phyloP scores from a whole-genome alignment of 768 basidiomycete genomes.

The Lactarius akahatsu region DNA sequence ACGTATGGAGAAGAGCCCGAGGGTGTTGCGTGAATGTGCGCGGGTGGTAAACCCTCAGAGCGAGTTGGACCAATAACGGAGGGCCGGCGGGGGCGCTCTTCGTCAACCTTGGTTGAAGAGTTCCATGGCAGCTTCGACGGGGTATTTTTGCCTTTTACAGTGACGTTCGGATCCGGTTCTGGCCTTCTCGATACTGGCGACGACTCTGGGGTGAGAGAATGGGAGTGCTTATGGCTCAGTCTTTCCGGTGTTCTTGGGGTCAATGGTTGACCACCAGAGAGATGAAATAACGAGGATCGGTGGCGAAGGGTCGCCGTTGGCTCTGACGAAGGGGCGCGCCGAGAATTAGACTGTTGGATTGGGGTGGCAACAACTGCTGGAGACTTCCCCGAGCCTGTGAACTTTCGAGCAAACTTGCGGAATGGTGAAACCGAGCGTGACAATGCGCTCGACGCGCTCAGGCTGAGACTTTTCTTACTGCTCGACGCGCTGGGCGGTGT shows the following conservation, averaged over 20 bases:
- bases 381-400: slow-evolving; percentile 49
- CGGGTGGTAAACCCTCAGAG: slow-evolving; percentile 14
- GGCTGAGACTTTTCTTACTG: slow-evolving; percentile 39
- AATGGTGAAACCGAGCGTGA: slow-evolving; percentile 81
- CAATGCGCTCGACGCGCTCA: slow-evolving; percentile 51
- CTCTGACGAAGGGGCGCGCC: slow-evolving; percentile 55
- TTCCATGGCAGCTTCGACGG: slow-evolving; percentile 58
- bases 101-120: slow-evolving; percentile 74
- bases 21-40: slow-evolving; percentile 7
- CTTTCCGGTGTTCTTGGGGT: slow-evolving; percentile 57
- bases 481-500: slow-evolving; percentile 54
- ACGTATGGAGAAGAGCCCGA: slow-evolving; percentile 20
- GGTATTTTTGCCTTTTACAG: slow-evolving; percentile 39
- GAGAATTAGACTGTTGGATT: slow-evolving; percentile 45
- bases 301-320: slow-evolving; percentile 53
- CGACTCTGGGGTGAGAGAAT: slow-evolving; percentile 69
- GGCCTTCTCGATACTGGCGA: slow-evolving; percentile 49
- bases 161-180: slow-evolving; percentile 39
- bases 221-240: slow-evolving; percentile 64
- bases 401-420: slow-evolving; percentile 69
- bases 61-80: slow-evolving; percentile 40
- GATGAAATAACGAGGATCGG: slow-evolving; percentile 61
- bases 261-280: slow-evolving; percentile 43
- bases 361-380: slow-evolving; percentile 42
- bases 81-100: slow-evolving; percentile 50